Percentiles rank a stretch among this genome's conserved stretches.
Evolutionary conservation across 2,329 filamentous ascomycete species (phyloP).

Genomic region (Metarhizium brunneum): DNA sequence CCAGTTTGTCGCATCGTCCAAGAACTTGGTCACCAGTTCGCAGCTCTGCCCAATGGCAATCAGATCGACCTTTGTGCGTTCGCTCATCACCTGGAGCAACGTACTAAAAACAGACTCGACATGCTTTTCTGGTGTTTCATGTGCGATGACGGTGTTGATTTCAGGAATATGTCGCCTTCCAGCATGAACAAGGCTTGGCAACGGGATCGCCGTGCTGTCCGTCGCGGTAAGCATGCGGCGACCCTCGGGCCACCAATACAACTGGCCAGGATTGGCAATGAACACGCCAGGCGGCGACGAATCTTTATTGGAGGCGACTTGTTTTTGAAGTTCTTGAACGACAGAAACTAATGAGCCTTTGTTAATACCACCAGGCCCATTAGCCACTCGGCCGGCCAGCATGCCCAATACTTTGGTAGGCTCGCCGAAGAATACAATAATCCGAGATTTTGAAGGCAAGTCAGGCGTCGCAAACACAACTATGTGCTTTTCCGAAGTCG

Average conservation of each 20-base stretch:
- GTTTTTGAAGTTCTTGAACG: constrained; percentile 34
- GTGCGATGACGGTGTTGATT: constrained; percentile 54
- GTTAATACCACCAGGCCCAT: constrained; percentile 55
- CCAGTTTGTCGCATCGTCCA: constrained; percentile 48
- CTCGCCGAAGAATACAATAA: constrained; percentile 70
- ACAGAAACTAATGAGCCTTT: constrained; percentile 63
- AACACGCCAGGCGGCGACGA: constrained; percentile 49
- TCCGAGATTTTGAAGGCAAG: constrained; percentile 20
- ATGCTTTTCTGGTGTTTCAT: constrained; percentile 50
- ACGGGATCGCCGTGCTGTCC: constrained; percentile 49
- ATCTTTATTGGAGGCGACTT: constrained; percentile 24
- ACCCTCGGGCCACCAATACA: constrained; percentile 63
- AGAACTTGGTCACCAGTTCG: constrained; percentile 45
- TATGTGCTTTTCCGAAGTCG: constrained; percentile 45
- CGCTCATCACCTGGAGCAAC: constrained; percentile 42
- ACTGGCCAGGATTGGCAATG: constrained; percentile 68
- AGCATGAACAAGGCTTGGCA: constrained; percentile 52
- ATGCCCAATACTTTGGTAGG: constrained; percentile 63
- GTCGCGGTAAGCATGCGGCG: constrained; percentile 48
- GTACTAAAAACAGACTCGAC: constrained; percentile 56
- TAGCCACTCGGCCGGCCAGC: constrained; percentile 59
- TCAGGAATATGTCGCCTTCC: constrained; percentile 39
- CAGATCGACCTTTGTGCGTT: constrained; percentile 53
- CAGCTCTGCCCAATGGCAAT: constrained; percentile 63
- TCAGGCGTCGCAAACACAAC: constrained; percentile 46